Percentiles rank a stretch among this genome's conserved stretches.
Conservation (phyloP, 768 basidiomycete species). For the Podaxis mareebaensis region DNA sequence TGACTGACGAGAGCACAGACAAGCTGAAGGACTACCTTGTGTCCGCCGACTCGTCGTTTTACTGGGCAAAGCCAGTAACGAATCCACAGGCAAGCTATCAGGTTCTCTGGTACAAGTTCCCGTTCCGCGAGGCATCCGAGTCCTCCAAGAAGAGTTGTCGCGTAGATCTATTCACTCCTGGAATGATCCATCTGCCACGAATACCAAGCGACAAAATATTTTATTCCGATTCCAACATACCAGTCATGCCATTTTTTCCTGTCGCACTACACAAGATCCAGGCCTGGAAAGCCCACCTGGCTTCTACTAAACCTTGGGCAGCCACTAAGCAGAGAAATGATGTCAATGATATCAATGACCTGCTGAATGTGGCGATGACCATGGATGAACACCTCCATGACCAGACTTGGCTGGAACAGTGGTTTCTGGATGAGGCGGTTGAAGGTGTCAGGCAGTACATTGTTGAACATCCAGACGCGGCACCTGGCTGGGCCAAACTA, state of each 20-base stretch:
- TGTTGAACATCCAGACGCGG: not conserved
- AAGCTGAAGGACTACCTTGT: constrained; percentile 16
- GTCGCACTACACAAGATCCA: constrained; percentile 34
- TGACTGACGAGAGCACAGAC: constrained; percentile 11
- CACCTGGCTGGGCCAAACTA: not conserved
- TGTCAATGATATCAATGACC: constrained; percentile 19
- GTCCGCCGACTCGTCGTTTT: constrained; percentile 4
- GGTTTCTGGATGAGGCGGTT: constrained; percentile 20
- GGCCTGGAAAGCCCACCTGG: constrained; percentile 19
- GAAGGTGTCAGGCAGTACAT: constrained; percentile 13
- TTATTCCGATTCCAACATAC: constrained; percentile 10
- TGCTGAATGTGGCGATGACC: constrained; percentile 12
- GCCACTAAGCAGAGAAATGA: constrained; percentile 12
- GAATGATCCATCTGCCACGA: constrained; percentile 22
- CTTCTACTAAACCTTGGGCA: constrained; percentile 7
- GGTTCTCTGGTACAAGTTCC: constrained; percentile 20
- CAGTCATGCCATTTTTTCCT: constrained; percentile 30
- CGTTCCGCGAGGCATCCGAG: not conserved
- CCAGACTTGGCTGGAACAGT: constrained; percentile 17
- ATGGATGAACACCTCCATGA: constrained; percentile 2
- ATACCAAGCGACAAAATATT: constrained; percentile 14
- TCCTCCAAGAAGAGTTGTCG: constrained; percentile 13
- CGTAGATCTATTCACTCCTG: constrained; percentile 22
- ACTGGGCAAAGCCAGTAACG: constrained; percentile 15
- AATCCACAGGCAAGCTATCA: constrained; percentile 14